Conservation (phyloP, 768 basidiomycete genomes). For the Asterophora lycoperdoides region DNA sequence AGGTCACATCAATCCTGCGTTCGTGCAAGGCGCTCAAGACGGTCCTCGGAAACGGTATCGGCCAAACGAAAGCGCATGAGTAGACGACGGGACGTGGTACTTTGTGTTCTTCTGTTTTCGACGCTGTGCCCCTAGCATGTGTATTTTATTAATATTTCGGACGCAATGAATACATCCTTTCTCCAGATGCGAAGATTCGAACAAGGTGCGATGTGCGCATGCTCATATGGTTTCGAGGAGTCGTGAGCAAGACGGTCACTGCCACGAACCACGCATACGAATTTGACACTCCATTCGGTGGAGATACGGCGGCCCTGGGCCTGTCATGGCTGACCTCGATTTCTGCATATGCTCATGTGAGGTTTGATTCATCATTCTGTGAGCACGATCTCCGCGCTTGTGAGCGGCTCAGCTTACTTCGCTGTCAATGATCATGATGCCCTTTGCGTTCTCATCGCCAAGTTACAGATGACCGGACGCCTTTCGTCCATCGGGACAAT, state of each 20-base stretch:
- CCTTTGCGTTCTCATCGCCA: neutral
- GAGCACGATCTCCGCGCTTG: conserved; percentile 3
- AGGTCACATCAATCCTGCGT: conserved; percentile 75
- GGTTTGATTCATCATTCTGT: neutral
- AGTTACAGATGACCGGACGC: neutral
- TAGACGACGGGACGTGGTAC: neutral
- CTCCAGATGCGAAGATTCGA: neutral
- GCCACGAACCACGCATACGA: too few relatives aligned
- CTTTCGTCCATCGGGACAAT: neutral
- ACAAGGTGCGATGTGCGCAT: too few relatives aligned
- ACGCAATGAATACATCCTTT: neutral
- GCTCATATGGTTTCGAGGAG: too few relatives aligned
- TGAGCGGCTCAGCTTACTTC: neutral
- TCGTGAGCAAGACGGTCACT: too few relatives aligned
- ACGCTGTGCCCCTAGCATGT: neutral
- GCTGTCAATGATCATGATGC: neutral
- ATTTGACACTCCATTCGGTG: too few relatives aligned
- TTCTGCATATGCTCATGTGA: neutral
- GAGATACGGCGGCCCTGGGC: too few relatives aligned
- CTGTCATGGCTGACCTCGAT: too few relatives aligned
- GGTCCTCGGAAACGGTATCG: conserved; percentile 26
- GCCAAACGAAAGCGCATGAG: conserved; percentile 44
- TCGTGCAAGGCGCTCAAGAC: conserved; percentile 47
- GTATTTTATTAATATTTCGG: conserved; percentile 1
- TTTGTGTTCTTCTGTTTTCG: neutral